Percentiles rank a stretch among this genome's conserved stretches.
These are phyloP conservation scores for Excoecaria agallocha DNA, from an alignment of 345 rosid genomes.

Conservation along the genomic window DNA sequence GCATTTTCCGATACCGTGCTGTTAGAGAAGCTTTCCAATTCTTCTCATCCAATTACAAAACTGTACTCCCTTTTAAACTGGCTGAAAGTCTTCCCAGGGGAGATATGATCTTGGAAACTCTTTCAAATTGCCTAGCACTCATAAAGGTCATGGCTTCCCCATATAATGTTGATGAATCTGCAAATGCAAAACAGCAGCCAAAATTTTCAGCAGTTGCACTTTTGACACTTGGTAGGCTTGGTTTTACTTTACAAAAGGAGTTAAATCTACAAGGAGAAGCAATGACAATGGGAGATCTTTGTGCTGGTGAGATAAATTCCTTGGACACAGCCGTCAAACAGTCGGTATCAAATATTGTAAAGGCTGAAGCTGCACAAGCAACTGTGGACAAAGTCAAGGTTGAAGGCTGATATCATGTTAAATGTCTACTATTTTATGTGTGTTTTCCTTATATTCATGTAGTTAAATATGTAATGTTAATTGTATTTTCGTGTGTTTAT, in stretches of 20 bases:
- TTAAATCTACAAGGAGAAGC: slow-evolving; percentile 42
- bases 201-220: slow-evolving; percentile 56
- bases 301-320: slow-evolving; percentile 79
- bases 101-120: slow-evolving; percentile 69
- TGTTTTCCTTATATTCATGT: too few relatives aligned
- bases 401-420: too few relatives aligned
- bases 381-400: slow-evolving; percentile 94
- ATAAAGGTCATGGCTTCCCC: slow-evolving; percentile 36
- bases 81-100: slow-evolving; percentile 96
- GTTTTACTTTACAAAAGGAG: slow-evolving; percentile 51
- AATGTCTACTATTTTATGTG: too few relatives aligned
- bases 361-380: slow-evolving; percentile 91
- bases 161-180: slow-evolving; percentile 32
- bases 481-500: too few relatives aligned
- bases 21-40: slow-evolving; percentile 70
- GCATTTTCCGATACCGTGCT: slow-evolving; percentile 73
- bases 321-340: slow-evolving; percentile 72
- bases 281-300: slow-evolving; percentile 53
- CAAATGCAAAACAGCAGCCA: slow-evolving; percentile 45
- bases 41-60: slow-evolving; percentile 76
- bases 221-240: slow-evolving; percentile 58
- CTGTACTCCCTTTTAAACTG: slow-evolving; percentile 73
- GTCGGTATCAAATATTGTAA: slow-evolving; percentile 63
- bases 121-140: slow-evolving; percentile 57
- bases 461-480: too few relatives aligned